Evolutionary conservation across 768 basidiomycete species (phyloP).

Genomic region (Candolleomyces efflorescens): DNA sequence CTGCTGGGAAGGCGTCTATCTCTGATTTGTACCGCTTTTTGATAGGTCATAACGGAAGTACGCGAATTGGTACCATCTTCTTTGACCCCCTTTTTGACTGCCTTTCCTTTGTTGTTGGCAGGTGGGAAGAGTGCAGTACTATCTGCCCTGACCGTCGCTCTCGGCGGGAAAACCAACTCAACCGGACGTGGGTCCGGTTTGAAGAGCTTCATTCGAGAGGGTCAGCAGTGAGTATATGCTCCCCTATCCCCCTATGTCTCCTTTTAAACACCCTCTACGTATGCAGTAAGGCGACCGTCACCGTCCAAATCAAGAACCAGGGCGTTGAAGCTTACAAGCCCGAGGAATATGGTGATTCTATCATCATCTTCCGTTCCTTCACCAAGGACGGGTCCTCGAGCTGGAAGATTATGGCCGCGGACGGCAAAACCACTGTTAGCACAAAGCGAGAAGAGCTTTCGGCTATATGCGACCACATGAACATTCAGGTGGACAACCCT

Average conservation of each 20-base stretch:
- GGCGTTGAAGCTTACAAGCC: conserved; percentile 88
- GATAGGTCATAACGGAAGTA: conserved; percentile 91
- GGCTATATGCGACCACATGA: conserved; percentile 91
- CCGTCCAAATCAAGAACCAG: conserved; percentile 80
- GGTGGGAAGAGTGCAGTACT: conserved; percentile 95
- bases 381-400: conserved; percentile 67
- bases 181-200: conserved; percentile 87
- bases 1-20: not conserved
- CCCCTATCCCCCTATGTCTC: not conserved
- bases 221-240: conserved; percentile 54
- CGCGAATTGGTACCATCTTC: conserved; percentile 23
- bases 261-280: not conserved
- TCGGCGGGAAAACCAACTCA: conserved; percentile 89
- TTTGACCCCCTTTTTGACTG: not conserved
- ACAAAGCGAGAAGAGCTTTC: conserved; percentile 82
- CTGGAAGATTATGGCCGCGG: conserved; percentile 80
- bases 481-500: conserved; percentile 95
- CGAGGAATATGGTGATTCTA: conserved; percentile 81
- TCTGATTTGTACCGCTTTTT: not conserved
- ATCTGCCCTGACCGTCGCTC: conserved; percentile 87
- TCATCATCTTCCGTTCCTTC: conserved; percentile 80
- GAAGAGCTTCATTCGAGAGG: conserved; percentile 83
- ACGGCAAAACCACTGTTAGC: conserved; percentile 56
- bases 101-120: conserved; percentile 28
- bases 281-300: conserved; percentile 65